Evolutionary conservation across 495 filamentous ascomycete genomes (phyloP).

Genomic region (Hyaloscypha finlandica): DNA sequence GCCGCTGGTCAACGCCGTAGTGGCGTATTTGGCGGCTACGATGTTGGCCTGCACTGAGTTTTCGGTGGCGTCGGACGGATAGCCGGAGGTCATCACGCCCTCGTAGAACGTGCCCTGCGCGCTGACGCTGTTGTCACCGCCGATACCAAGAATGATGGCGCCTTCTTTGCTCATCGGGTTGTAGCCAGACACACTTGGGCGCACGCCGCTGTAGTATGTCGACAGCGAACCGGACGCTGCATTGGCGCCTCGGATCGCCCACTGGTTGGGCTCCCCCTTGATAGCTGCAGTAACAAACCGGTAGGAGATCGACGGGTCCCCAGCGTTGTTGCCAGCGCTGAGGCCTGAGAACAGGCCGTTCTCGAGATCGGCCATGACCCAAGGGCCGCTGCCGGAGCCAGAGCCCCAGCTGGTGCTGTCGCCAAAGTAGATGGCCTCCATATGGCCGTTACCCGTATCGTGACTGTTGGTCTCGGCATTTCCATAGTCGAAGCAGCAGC

Average conservation of each 20-base stretch:
- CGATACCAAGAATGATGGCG: constrained; percentile 62
- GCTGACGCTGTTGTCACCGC: constrained; percentile 56
- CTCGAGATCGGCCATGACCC: constrained; percentile 65
- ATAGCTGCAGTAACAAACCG: constrained; percentile 55
- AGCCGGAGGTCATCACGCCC: constrained; percentile 60
- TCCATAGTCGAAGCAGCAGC: constrained; percentile 64
- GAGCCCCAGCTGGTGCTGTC: constrained; percentile 49
- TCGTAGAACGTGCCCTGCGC: constrained; percentile 64
- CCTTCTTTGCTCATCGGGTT: constrained; percentile 63
- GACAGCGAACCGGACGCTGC: constrained; percentile 54
- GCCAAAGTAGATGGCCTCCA: constrained; percentile 65
- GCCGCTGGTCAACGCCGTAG: constrained; percentile 48
- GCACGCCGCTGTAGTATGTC: constrained; percentile 55
- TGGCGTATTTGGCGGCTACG: constrained; percentile 55
- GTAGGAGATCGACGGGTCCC: constrained; percentile 48
- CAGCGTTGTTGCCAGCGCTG: constrained; percentile 41
- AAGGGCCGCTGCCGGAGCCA: constrained; percentile 55
- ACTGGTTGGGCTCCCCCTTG: constrained; percentile 52
- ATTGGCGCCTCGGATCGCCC: constrained; percentile 57
- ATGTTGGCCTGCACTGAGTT: constrained; percentile 58
- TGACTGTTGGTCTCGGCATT: constrained; percentile 56
- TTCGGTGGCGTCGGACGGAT: constrained; percentile 57
- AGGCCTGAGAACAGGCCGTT: constrained; percentile 57
- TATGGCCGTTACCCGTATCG: constrained; percentile 59
- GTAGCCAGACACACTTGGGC: constrained; percentile 50